Base-by-base conservation (phyloP, 805 yeast species). In the Candida orba region DNA sequence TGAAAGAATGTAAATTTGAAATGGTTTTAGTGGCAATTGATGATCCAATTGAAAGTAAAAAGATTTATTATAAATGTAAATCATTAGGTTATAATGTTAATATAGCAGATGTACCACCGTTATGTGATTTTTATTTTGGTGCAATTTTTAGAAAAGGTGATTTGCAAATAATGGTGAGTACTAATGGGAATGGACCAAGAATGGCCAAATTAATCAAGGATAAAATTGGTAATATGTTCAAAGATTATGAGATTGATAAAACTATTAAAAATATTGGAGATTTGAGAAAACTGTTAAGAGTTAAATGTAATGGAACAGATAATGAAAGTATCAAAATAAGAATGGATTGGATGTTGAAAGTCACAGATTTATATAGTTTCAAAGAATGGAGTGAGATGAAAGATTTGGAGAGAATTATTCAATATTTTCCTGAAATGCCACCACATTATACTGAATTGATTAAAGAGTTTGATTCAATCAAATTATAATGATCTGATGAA, bases 51-150 rank as follows among this genome's bases (percentile, higher is more conserved):
- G 63, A 75, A 40, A 77, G 86, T 30, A 66, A 72, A 20, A 62
- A 64, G 49, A 78, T 86, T 18, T 85, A 81, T 57, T 71, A 75
- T 48, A 63, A 68, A 47, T 62, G 71, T 47, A 65, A 71, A 50
- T 52, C 60, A 40, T 52, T 67, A 36, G 63, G 78, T 45, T 51
- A 87, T 59, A 76, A 78, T 23, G 87, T 84, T 22, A 86, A 86
- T 56, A 81, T 85, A 34, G 95, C 95, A 2, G 95, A 86, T 59
- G 83, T 83, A 48, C 95, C 95, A 3, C 73, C 75, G n/a, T 66
- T 78, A 47, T 86, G 95, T 65, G 95, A 86, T 61, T 86, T 84
- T 62, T 86, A 84, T 65, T 86, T 86, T 60, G 95, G 95, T 1
- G 76, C 90, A 22, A 79, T 82, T 66, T 79, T 76, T 59, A 72